Conservation (phyloP, 352 stramenopile genomes). For the Globisporangium parvum region DNA sequence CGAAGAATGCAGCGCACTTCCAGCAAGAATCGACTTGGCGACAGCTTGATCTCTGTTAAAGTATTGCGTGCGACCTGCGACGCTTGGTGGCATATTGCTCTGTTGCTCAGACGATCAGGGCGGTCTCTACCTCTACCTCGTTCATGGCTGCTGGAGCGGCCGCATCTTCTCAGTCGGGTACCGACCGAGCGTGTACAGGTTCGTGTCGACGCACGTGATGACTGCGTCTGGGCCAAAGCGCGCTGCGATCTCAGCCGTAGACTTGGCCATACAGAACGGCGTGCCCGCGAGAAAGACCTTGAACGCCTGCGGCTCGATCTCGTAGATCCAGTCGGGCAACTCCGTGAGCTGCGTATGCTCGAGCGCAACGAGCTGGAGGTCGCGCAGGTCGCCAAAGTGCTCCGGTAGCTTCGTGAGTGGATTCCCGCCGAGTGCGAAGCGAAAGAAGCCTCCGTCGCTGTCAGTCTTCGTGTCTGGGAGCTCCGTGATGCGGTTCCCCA, state of each 20-base stretch:
- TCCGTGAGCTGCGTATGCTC: background rate
- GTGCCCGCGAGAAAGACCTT: background rate
- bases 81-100: no score
- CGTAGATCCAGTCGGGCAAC: background rate
- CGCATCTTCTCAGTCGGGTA: constrained; percentile 1
- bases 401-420: background rate
- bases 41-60: no score
- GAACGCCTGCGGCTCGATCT: background rate
- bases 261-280: background rate
- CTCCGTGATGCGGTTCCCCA: background rate
- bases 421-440: background rate
- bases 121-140: no score
- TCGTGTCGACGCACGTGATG: background rate
- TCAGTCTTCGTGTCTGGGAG: background rate
- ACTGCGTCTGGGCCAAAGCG: background rate
- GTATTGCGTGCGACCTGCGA: background rate
- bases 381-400: background rate
- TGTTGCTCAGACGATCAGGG: no score
- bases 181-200: background rate
- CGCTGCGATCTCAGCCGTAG: background rate
- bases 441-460: background rate
- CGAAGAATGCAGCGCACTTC: background rate
- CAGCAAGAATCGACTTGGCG: no score
- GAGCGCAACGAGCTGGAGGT: background rate
- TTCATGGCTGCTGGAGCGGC: background rate